These are phyloP conservation scores for Bromus sterilis DNA, from an alignment of 176 grass and related monocot genomes.

Conservation along the genomic window DNA sequence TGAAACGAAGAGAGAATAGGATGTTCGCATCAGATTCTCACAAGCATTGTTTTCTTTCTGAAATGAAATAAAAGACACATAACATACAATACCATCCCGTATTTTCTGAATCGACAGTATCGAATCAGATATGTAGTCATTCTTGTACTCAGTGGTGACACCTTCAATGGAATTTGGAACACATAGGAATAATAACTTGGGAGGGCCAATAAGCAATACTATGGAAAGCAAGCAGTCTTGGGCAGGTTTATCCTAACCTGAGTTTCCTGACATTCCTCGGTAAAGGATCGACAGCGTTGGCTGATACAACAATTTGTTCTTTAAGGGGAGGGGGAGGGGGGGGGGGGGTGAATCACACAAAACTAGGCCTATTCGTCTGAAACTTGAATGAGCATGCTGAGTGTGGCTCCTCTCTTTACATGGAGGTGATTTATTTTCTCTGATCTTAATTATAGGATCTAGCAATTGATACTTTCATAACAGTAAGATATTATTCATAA, in stretches of 20 bases:
- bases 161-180: neutral
- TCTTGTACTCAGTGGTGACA: neutral
- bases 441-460: too few species aligned
- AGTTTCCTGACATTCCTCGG: neutral
- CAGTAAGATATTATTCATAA: neutral
- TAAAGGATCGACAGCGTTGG: too few species aligned
- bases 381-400: too few species aligned
- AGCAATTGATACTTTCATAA: neutral
- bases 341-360: neutral
- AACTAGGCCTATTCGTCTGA: neutral
- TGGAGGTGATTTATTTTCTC: neutral
- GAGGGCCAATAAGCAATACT: neutral
- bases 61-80: neutral
- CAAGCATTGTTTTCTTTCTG: neutral
- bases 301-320: neutral
- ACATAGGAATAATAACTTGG: neutral
- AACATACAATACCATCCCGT: slow-evolving; percentile 3
- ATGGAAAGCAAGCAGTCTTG: neutral
- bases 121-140: neutral
- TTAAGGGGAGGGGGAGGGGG: neutral
- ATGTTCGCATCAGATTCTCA: neutral
- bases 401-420: neutral
- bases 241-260: neutral
- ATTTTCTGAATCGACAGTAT: neutral
- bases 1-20: neutral